These are phyloP conservation scores for Coemansia sp. DNA, from an alignment of 192 early-diverging fungal species.

Conservation along the genomic window DNA sequence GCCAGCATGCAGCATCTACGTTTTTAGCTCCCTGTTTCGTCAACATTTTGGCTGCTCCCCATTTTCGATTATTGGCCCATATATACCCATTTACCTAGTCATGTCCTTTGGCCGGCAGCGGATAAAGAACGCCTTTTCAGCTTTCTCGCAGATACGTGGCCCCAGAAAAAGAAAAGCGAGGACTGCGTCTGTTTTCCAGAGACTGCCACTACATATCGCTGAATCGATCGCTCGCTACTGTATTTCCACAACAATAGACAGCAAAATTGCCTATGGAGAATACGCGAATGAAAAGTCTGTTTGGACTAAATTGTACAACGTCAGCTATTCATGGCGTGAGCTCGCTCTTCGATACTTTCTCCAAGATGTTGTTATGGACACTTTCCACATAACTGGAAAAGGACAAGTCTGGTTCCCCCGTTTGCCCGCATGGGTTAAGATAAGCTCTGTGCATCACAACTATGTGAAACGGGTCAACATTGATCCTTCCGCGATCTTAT, in stretches of 20 bases:
- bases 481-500: neutral
- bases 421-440: neutral
- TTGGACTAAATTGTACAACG: neutral
- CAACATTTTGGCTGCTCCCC: neutral
- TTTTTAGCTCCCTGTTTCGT: neutral
- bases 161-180: too few relatives aligned
- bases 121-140: too few relatives aligned
- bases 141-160: too few relatives aligned
- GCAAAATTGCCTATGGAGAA: neutral
- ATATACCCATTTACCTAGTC: too few relatives aligned
- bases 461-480: neutral
- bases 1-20: neutral
- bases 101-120: too few relatives aligned
- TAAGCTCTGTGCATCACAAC: neutral
- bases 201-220: slow-evolving; percentile 9
- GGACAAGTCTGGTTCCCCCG: neutral
- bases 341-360: neutral
- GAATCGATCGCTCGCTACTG: slow-evolving; percentile 10
- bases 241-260: neutral
- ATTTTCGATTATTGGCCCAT: too few relatives aligned
- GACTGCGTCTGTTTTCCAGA: neutral
- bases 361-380: slow-evolving; percentile 8
- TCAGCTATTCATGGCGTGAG: neutral
- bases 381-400: neutral
- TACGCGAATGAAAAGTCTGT: neutral